Base-by-base conservation (phyloP, 441 rosid species). In the Euphorbia schlechtendalii region DNA sequence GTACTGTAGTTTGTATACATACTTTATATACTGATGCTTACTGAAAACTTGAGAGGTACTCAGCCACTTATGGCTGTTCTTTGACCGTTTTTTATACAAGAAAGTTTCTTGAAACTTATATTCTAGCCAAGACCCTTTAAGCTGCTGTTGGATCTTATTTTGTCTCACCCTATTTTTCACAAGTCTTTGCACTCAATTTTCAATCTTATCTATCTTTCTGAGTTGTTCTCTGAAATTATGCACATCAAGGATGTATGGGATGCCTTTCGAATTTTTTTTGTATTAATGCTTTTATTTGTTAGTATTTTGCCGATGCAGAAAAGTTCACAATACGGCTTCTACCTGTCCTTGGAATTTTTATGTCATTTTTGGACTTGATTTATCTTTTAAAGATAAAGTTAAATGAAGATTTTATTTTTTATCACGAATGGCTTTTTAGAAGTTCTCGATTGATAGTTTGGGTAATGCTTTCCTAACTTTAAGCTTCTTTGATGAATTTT, bases 331-430 rank as follows among this genome's bases (percentile, higher is more conserved):
- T 84, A 70, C 72, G 69, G 74, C 65, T 78, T 61, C 75, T 86
- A 57, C 86, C 96, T 63, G 76, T 72, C 49, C 68, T 83, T 55
- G 96, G 87, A 81, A 93, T 78, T 55, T 79, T 81, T 74, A 63
- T 89, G 46, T 87, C 90, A 41, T 85, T 80, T 61, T 71, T 84
- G 75, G 90, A 86, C 59, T 38, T 82, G 61, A 69, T 79, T 66
- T 59, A 81, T 56, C 78, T 87, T 73, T 28, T 76, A 61, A 76
- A 63, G 70, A 82, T 74, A 79, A 74, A 67, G n/a, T 66, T 72
- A 67, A 32, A 64, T 22, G 74, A 83, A 61, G 85, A 80, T 36
- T 71, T 77, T 70, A 38, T 77, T 24, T 52, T 56, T 9, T 84
- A 82, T 75, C 74, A 82, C 64, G 74, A 74, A 61, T 85, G 82